Base-by-base conservation (phyloP, 139 green algal genomes). In the Volvox reticuliferus region DNA sequence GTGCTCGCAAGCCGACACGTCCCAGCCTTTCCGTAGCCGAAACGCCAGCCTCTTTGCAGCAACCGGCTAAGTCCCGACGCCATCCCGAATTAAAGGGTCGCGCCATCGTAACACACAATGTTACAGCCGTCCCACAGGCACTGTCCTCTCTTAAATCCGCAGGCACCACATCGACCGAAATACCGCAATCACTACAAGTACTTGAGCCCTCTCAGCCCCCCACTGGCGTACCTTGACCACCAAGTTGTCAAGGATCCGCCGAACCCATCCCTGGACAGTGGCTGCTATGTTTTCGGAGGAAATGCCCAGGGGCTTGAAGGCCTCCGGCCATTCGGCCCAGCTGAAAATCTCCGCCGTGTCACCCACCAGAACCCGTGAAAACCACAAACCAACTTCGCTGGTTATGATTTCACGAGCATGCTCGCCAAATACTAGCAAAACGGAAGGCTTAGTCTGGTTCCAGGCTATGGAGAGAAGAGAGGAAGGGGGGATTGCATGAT, bases 361-460 rank as follows among this genome's bases (percentile, higher is more conserved):
- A 44, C 93, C 92, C 3, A 91, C 35, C 62, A 96, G 90, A 37
- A 94, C 50, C 0, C 85, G 65, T 0, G 85, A 92, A 36, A 96
- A 88, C 95, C 95, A 97, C 22, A 95, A 73, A 0, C 82, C 86
- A 1, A 96, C 91, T 88, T 97, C 95, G 63, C 87, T 92, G 0
- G 95, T 96, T 55, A 97, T 97, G 5, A 97, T 24, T 73, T 97
- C 95, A 2, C 95, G 91, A 0, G 94, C 93, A 84, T 97, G 95
- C 88, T 97, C 95, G 1, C 94, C 95, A 79, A 94, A 96, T 33
- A 96, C 91, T 18, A 96, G 90, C 65, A 97, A 87, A 86, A 91
- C 94, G 32, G 21, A 67, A 82, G 88, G 83, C 78, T 82, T 92
- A 61, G 2, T 67, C 21, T 0, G 20, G 20, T 35, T 12, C 2